A percentile compares a stretch with the other conserved stretches of the same genome.
phyloP scores from a whole-genome alignment of 352 stramenopile species.

The Phytopythium helicoides region DNA sequence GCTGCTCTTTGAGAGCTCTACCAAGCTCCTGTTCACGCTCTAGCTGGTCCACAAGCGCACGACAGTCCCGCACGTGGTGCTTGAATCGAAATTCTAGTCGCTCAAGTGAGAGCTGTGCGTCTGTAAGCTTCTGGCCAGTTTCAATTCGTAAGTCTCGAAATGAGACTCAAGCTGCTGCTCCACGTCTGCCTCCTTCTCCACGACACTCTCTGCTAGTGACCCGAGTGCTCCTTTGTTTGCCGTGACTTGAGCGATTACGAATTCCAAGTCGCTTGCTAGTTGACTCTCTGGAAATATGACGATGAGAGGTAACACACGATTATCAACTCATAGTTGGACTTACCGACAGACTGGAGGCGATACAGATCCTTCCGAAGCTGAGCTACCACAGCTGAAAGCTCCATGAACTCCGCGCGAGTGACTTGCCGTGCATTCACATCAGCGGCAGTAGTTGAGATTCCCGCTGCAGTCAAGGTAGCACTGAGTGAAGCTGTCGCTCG shows the following conservation, averaged over 20 bases:
- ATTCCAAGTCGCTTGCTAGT: conserved; percentile 46
- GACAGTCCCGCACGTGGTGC: conserved; percentile 51
- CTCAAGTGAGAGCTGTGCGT: conserved; percentile 44
- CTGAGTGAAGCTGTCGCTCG: neutral
- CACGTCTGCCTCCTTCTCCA: conserved; percentile 42
- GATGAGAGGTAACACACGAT: no score
- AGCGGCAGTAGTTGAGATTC: conserved; percentile 22
- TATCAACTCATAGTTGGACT: no score
- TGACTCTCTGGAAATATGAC: conserved; percentile 33
- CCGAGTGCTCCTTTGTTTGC: conserved; percentile 47
- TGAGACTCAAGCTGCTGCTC: conserved; percentile 35
- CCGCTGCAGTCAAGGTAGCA: conserved; percentile 1
- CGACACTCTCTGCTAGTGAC: conserved; percentile 40
- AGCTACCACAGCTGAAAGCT: conserved; percentile 36
- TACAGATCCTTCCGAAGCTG: conserved; percentile 48
- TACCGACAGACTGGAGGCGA: conserved; percentile 39
- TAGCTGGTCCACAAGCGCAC: conserved; percentile 43
- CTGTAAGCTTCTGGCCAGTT: conserved; percentile 38
- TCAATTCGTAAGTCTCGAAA: conserved; percentile 42
- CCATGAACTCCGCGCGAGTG: conserved; percentile 55
- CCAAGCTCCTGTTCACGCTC: conserved; percentile 45
- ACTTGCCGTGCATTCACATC: conserved; percentile 45
- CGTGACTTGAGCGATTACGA: conserved; percentile 35
- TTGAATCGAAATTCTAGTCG: conserved; percentile 72
- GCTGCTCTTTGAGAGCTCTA: conserved; percentile 31